Evolutionary conservation across 257 asterid genomes (phyloP).

Genomic region (Penstemon eatonii): DNA sequence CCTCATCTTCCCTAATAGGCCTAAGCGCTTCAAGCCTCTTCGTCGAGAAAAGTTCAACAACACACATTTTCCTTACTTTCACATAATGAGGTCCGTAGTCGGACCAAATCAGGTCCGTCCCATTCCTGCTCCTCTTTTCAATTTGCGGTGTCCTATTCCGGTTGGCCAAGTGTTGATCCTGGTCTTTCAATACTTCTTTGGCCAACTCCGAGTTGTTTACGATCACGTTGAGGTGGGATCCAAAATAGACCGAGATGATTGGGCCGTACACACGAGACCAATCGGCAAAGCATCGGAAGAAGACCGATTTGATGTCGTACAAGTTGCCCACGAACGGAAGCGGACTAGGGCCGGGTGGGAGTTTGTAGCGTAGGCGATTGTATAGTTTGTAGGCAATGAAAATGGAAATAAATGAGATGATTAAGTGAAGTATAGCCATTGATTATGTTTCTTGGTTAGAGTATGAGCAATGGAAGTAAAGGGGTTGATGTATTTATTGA

Average conservation of each 20-base stretch:
- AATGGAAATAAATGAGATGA: constrained; percentile 21
- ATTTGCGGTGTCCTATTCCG: constrained; percentile 39
- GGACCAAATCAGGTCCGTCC: constrained; percentile 83
- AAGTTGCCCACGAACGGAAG: constrained; percentile 43
- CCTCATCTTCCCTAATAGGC: constrained; percentile 83
- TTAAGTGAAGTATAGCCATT: constrained; percentile 10
- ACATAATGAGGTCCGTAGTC: constrained; percentile 90
- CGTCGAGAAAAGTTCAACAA: constrained; percentile 66
- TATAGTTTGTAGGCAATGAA: constrained; percentile 43
- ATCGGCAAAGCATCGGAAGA: constrained; percentile 41
- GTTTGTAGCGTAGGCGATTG: constrained; percentile 34
- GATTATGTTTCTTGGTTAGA: no score
- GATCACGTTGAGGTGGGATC: constrained; percentile 40
- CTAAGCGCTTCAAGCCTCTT: constrained; percentile 69
- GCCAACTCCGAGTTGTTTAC: constrained; percentile 41
- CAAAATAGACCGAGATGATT: constrained; percentile 50
- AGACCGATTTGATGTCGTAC: constrained; percentile 34
- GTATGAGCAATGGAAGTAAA: no score
- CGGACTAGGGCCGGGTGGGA: constrained; percentile 46
- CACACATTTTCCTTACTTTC: constrained; percentile 72
- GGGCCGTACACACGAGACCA: constrained; percentile 47
- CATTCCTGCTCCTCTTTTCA: constrained; percentile 57
- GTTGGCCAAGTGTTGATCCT: constrained; percentile 43
- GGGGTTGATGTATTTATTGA: no score
- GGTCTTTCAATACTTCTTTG: constrained; percentile 46